Evolutionary conservation across 805 yeast species (phyloP), one percentile per base, ranked within the genome.

Genomic region (Metschnikowia cubensis): DNA sequence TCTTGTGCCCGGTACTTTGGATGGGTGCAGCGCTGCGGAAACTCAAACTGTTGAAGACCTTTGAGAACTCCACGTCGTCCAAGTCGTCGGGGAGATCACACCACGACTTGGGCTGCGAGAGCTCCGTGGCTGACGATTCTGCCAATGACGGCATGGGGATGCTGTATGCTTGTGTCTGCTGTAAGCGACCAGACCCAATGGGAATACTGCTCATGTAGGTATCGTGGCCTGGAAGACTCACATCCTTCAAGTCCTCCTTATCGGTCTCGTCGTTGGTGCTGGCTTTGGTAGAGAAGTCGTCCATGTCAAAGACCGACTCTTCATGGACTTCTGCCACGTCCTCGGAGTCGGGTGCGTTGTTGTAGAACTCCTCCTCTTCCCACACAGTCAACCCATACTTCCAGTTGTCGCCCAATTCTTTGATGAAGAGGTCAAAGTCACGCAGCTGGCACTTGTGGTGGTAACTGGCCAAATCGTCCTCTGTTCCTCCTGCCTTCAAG

Each of bases 331-430:
- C 45, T 3, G 22, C 38, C 5, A 41, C 41, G 18, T 50, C 49
- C 31, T 42, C 50, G 6, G 42, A 25, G 6, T 48, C 53, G 2
- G 32, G 38, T 6, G 38, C 47, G 11, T 48, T 29, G 13, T 41
- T 33, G 43, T 34, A 25, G 14, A 53, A 36, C 45, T 53, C 66
- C 56, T 67, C 70, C 55, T 75, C 78, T 51, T 78, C 81, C 58
- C 76, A 80, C 18, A 73, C 58, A 5, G 75, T 74, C 50, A 75
- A 71, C 14, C 82, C 83, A 47, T 60, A 63, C 32, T 62, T 61
- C 59, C 67, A 61, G 50, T 65, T 56, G n/a, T 52, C 54, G 32
- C 60, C 59, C 48, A 74, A 60, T 17, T 64, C 68, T 3, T 35
- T 39, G 45, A 68, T 51, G 51, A 75, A 77, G 45, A 55, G 61